A percentile compares a stretch with the other conserved stretches of the same genome.
phyloP scores from a whole-genome alignment of 495 filamentous ascomycete genomes.

The Penicillium pulvis region DNA sequence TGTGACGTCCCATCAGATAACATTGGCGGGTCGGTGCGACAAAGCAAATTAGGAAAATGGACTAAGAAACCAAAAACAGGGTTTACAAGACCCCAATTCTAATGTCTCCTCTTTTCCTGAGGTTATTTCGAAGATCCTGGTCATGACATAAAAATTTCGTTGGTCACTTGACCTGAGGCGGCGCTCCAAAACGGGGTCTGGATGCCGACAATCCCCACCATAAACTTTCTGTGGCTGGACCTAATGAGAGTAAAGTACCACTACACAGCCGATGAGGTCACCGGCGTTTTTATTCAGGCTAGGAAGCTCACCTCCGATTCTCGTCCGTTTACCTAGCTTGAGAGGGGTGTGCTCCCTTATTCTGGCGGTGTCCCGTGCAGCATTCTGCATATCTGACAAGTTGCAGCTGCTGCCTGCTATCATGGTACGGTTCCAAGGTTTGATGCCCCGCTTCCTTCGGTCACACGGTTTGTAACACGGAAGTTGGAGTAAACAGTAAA shows the following conservation, averaged over 20 bases:
- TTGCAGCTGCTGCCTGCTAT: not conserved
- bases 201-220: constrained; percentile 12
- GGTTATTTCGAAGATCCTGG: not conserved
- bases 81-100: not conserved
- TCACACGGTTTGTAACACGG: constrained; percentile 3
- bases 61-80: constrained; percentile 3
- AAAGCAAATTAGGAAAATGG: not conserved
- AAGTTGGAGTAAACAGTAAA: not conserved
- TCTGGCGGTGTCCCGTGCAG: not conserved
- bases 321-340: not conserved
- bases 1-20: constrained; percentile 1
- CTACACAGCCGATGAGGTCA: constrained; percentile 13
- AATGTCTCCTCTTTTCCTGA: not conserved
- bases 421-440: constrained; percentile 2
- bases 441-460: not conserved
- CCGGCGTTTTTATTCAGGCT: not conserved
- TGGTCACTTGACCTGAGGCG: constrained; percentile 16
- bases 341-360: not conserved
- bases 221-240: constrained; percentile 5
- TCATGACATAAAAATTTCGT: not conserved
- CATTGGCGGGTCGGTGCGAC: not conserved
- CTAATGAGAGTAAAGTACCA: not conserved
- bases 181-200: constrained; percentile 19
- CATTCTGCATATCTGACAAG: not conserved
- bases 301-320: constrained; percentile 12